phyloP scores from a whole-genome alignment of 2,329 filamentous ascomycete species.

The Apiospora marii region DNA sequence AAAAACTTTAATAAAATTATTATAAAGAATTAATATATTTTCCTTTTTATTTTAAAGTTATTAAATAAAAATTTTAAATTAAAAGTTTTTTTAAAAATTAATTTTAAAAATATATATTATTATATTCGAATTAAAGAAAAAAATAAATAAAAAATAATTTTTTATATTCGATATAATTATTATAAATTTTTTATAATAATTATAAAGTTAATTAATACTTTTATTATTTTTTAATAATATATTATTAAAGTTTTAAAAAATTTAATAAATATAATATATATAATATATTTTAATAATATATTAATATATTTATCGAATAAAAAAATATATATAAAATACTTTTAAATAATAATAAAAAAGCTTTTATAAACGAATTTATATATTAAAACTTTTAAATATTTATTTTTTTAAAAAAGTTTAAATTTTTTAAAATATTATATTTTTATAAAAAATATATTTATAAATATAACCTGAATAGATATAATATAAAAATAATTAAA shows the following conservation, averaged over 20 bases:
- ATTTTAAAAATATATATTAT: neutral
- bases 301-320: neutral
- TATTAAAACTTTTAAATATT: neutral
- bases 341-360: neutral
- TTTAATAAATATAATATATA: neutral
- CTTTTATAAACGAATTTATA: neutral
- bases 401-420: neutral
- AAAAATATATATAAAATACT: neutral
- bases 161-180: constrained; percentile 2
- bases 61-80: neutral
- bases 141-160: neutral
- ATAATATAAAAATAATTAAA: constrained; percentile 3
- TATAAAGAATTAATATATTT: neutral
- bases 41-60: neutral
- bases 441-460: neutral
- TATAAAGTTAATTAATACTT: neutral
- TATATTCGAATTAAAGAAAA: neutral
- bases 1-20: neutral
- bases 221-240: neutral
- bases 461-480: neutral
- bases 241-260: neutral
- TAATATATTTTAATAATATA: neutral
- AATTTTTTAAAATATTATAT: neutral
- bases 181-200: neutral
- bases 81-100: neutral